Conservation (phyloP, 345 rosid genomes). For the Gynandropsis gynandra region DNA sequence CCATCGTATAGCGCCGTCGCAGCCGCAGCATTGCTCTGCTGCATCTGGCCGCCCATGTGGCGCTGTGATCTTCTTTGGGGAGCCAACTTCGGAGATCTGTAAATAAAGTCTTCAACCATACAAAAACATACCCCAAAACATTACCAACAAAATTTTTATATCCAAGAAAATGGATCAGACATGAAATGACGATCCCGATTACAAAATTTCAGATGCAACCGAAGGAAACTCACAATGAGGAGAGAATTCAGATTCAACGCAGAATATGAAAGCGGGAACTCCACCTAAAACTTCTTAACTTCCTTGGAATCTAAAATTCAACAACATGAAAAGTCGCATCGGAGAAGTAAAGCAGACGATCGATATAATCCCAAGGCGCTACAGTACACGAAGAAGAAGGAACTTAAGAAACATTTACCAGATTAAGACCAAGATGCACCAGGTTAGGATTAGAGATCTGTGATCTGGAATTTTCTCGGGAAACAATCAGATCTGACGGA, state of each 20-base stretch:
- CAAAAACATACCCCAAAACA: constrained; percentile 4
- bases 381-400: background rate
- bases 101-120: constrained; percentile 35
- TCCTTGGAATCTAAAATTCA: constrained; percentile 16
- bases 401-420: constrained; percentile 14
- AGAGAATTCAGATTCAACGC: constrained; percentile 41
- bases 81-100: constrained; percentile 83
- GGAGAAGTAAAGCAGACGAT: constrained; percentile 12
- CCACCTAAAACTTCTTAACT: constrained; percentile 12
- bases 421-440: constrained; percentile 8
- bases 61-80: constrained; percentile 99
- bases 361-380: constrained; percentile 16
- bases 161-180: constrained; percentile 2
- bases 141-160: background rate
- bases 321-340: constrained; percentile 11
- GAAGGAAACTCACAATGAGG: constrained; percentile 43
- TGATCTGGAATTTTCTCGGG: constrained; percentile 11
- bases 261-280: constrained; percentile 41
- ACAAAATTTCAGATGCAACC: constrained; percentile 8
- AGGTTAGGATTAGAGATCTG: constrained; percentile 30
- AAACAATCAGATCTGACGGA: constrained; percentile 25
- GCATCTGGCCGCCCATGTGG: constrained; percentile 96
- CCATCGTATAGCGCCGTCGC: constrained; percentile 72
- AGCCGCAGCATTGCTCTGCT: constrained; percentile 80
- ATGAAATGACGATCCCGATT: background rate